phyloP scores from a whole-genome alignment of 2,329 filamentous ascomycete species.

The Colletotrichum nymphaeae region DNA sequence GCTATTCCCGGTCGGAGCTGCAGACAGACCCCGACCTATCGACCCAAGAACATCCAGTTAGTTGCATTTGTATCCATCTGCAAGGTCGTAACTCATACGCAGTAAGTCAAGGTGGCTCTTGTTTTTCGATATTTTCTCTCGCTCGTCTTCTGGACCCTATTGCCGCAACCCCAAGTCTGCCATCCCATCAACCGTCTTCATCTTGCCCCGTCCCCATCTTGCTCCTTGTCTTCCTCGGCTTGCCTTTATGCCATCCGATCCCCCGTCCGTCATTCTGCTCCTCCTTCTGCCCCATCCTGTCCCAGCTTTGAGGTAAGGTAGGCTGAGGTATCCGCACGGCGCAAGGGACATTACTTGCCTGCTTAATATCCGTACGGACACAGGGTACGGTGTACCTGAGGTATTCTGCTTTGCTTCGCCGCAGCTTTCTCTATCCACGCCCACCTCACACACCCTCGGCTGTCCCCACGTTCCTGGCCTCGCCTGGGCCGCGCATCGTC shows the following conservation, averaged over 20 bases:
- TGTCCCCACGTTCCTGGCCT: slow-evolving; percentile 17
- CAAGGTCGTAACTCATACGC: too few species aligned
- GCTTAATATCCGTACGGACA: too few species aligned
- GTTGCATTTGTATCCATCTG: too few species aligned
- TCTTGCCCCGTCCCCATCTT: not conserved
- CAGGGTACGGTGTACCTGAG: too few species aligned
- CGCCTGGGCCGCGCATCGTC: not conserved
- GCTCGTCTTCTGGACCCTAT: not conserved
- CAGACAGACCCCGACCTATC: not conserved
- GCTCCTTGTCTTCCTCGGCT: not conserved
- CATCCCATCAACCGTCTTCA: not conserved
- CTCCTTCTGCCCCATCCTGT: not conserved
- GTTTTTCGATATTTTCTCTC: not conserved
- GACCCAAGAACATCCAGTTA: not conserved
- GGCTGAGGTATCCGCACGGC: not conserved
- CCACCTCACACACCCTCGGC: not conserved
- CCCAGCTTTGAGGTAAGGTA: not conserved
- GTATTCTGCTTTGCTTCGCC: not conserved
- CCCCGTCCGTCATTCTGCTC: not conserved
- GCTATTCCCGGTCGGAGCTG: not conserved
- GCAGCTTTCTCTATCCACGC: not conserved
- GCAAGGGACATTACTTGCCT: not conserved
- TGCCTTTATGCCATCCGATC: not conserved
- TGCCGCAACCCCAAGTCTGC: not conserved
- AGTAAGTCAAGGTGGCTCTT: not conserved